Conservation (phyloP, 495 filamentous ascomycete genomes). For the Podospora didyma region DNA sequence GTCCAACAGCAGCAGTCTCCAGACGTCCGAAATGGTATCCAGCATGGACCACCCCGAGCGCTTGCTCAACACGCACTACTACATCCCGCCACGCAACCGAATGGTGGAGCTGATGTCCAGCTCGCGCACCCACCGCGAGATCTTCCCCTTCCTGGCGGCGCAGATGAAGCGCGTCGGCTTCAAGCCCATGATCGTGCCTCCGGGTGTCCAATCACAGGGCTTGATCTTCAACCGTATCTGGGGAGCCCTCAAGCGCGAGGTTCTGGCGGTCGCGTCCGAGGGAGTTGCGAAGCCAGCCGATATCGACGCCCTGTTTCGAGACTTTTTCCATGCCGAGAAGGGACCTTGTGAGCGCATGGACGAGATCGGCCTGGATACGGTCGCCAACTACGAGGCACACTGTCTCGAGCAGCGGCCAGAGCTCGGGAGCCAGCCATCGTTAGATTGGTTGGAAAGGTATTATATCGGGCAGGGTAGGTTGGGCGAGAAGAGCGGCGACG, state of each 20-base stretch:
- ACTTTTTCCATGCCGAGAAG: slow-evolving; percentile 43
- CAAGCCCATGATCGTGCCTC: slow-evolving; percentile 34
- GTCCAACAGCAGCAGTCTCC: slow-evolving; percentile 49
- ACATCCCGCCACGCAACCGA: slow-evolving; percentile 49
- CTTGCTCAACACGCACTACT: slow-evolving; percentile 53
- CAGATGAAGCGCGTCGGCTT: slow-evolving; percentile 42
- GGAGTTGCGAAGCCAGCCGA: slow-evolving; percentile 39
- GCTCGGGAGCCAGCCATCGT: slow-evolving; percentile 1
- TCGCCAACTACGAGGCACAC: slow-evolving; percentile 37
- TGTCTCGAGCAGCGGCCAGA: slow-evolving; percentile 23
- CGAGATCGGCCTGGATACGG: slow-evolving; percentile 43
- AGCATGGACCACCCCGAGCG: slow-evolving; percentile 33
- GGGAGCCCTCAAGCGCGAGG: slow-evolving; percentile 56
- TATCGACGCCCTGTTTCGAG: slow-evolving; percentile 42
- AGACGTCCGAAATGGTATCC: slow-evolving; percentile 42
- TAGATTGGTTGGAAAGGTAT: slow-evolving; percentile 35
- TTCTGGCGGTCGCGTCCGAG: slow-evolving; percentile 47
- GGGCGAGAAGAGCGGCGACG: slow-evolving; percentile 40
- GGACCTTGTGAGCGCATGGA: slow-evolving; percentile 49
- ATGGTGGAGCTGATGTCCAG: slow-evolving; percentile 57
- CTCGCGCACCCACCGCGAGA: slow-evolving; percentile 38
- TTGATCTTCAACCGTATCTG: slow-evolving; percentile 60
- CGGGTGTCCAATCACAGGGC: slow-evolving; percentile 43
- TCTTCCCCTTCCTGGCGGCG: slow-evolving; percentile 42
- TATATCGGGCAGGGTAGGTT: slow-evolving; percentile 39